A percentile compares a stretch with the other conserved stretches of the same genome.
Conservation (phyloP, 352 stramenopile species). For the Saprolegnia parasitica region DNA sequence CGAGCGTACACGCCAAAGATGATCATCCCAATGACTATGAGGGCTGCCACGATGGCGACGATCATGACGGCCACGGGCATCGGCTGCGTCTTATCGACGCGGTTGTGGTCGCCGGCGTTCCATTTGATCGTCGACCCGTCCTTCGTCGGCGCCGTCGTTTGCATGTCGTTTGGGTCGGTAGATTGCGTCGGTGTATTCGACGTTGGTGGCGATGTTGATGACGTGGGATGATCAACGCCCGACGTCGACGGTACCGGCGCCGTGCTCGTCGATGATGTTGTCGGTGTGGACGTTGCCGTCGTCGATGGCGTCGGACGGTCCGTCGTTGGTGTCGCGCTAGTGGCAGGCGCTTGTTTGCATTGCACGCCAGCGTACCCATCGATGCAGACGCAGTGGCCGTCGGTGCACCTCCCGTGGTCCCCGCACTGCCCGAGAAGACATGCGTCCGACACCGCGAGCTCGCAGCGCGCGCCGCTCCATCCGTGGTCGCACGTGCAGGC, state of each 20-base stretch:
- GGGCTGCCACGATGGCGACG: constrained; percentile 30
- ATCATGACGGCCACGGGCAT: constrained; percentile 17
- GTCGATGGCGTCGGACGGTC: background rate
- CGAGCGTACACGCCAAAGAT: constrained; percentile 40
- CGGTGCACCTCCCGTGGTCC: constrained; percentile 41
- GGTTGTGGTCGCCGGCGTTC: background rate
- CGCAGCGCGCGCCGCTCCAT: constrained; percentile 63
- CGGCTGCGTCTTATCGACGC: background rate
- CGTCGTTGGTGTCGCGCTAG: constrained; percentile 1
- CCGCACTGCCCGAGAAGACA: constrained; percentile 47
- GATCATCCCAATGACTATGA: constrained; percentile 59
- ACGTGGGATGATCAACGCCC: background rate
- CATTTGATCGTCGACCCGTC: constrained; percentile 39
- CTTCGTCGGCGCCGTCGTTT: constrained; percentile 8
- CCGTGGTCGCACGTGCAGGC: constrained; percentile 47
- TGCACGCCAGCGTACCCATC: constrained; percentile 45
- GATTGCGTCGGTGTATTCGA: constrained; percentile 14
- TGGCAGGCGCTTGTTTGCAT: constrained; percentile 41
- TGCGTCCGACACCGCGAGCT: constrained; percentile 43
- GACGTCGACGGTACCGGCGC: background rate
- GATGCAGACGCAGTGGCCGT: constrained; percentile 37
- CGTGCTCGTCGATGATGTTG: background rate
- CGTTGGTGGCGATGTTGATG: background rate
- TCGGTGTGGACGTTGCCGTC: background rate
- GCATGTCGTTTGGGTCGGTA: background rate